Conservation (phyloP, 441 rosid genomes). For the Populus hybrid region DNA sequence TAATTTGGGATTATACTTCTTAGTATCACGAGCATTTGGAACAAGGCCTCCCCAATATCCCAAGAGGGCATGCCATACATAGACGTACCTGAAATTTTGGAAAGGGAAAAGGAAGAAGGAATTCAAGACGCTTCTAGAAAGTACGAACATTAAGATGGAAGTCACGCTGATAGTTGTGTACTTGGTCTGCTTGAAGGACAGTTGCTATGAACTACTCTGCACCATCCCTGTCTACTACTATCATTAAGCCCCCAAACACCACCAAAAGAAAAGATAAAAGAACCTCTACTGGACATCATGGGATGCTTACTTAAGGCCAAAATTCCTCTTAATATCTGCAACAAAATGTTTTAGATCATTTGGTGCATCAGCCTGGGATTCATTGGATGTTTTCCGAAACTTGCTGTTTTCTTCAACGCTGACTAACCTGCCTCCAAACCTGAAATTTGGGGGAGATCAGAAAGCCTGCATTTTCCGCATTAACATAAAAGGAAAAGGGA, state of each 20-base stretch:
- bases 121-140: not conserved
- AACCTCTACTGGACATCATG: not conserved
- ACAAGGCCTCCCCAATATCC: conserved; percentile 88
- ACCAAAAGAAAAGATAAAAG: not conserved
- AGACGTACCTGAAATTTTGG: conserved; percentile 54
- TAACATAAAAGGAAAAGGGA: not conserved
- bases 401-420: conserved; percentile 68
- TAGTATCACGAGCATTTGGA: conserved; percentile 36
- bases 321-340: conserved; percentile 38
- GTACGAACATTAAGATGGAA: not conserved
- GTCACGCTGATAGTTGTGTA: not conserved
- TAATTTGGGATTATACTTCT: conserved; percentile 39
- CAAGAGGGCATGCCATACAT: conserved; percentile 81
- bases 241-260: not conserved
- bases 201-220: conserved; percentile 1
- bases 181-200: not conserved
- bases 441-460: conserved; percentile 21
- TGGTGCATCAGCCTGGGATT: conserved; percentile 6
- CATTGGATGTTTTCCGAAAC: conserved; percentile 49
- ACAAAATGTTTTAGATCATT: conserved; percentile 43
- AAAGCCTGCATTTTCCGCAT: conserved; percentile 8
- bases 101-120: conserved; percentile 10
- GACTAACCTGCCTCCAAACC: conserved; percentile 62
- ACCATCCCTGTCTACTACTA: not conserved
- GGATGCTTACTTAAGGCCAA: conserved; percentile 41